A percentile compares a stretch with the other conserved stretches of the same genome.
Evolutionary conservation across 1,139 yeast genomes (phyloP).

Genomic region (Debaryomycetaceae sp.): DNA sequence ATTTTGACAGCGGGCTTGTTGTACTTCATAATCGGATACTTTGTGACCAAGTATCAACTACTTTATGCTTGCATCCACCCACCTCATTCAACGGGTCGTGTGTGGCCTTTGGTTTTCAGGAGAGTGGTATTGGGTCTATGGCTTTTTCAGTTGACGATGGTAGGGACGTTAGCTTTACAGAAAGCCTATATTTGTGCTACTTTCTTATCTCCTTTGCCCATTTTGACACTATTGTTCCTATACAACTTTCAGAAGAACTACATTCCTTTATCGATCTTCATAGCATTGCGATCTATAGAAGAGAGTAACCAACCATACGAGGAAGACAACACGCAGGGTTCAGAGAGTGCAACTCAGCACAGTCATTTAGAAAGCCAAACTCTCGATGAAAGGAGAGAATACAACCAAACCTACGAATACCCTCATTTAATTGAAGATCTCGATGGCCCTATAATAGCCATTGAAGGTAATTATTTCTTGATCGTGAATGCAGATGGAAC

Average conservation of each 20-base stretch:
- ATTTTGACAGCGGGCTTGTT: slow-evolving; percentile 61
- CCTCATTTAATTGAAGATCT: slow-evolving; percentile 66
- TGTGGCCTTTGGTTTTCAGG: slow-evolving; percentile 65
- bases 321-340: slow-evolving; percentile 16
- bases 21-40: slow-evolving; percentile 60
- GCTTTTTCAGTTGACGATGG: slow-evolving; percentile 82
- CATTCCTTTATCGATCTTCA: slow-evolving; percentile 75
- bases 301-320: slow-evolving; percentile 12
- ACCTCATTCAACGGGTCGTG: slow-evolving; percentile 67
- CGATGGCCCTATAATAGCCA: slow-evolving; percentile 79
- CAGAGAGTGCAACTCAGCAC: slow-evolving; percentile 9
- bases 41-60: slow-evolving; percentile 63
- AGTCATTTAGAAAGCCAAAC: slow-evolving; percentile 23
- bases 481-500: slow-evolving; percentile 59
- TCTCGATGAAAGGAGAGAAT: slow-evolving; percentile 65
- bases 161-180: slow-evolving; percentile 79
- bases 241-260: slow-evolving; percentile 83
- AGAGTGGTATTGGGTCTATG: slow-evolving; percentile 56
- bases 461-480: slow-evolving; percentile 61
- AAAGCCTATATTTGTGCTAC: slow-evolving; percentile 75
- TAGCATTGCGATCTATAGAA: slow-evolving; percentile 65
- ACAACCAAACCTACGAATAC: slow-evolving; percentile 68
- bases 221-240: slow-evolving; percentile 60
- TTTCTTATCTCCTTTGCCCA: slow-evolving; percentile 70
- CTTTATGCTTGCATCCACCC: slow-evolving; percentile 67